Evolutionary conservation across 1,139 yeast genomes (phyloP), one percentile per base, ranked within the genome.

Genomic region (Pneumocystis canis): DNA sequence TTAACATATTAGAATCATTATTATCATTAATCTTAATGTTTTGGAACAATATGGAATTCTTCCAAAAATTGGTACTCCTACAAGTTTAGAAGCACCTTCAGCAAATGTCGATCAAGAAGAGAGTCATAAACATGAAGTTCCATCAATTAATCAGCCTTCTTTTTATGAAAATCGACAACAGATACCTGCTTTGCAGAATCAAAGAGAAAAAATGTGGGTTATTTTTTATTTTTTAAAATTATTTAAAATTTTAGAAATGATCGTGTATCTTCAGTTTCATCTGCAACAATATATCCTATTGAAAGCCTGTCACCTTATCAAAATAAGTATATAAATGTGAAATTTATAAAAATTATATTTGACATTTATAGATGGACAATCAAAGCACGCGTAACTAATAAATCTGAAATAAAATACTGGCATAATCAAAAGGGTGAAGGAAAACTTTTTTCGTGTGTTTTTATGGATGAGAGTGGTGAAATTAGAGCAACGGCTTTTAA

Each of bases 401-500:
- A 92, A 73, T 84, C 95, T 63, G 97, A 89, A 66, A 79, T 92
- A 69, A 85, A 89, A 74, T 85, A 87, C 57, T 94, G 94, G 92
- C 82, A 87, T 62, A 89, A 89, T 70, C 84, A 83, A 64, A 81
- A 84, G 70, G 96, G 96, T 65, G 89, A 86, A 68, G 98, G 98
- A 63, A 87, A 88, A 73, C 79, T 94, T 66, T 89, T 94, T 77
- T 86, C 86, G 69, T 89, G 89, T 57, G 88, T 89, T 69, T 83
- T 94, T 68, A 77, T 90, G 67, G 99, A 94, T 72, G 96, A 94
- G 72, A 86, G 96, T 5, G 96, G 95, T 70, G 98, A 92, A 76
- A 94, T 94, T 70, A 82, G 95, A 70, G 97, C 96, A 18, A 89
- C 97, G 7, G 97, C 95, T 3, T 94, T 94, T 75, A 88, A 87